Conservation (phyloP, 768 basidiomycete genomes). For the Hygrophorus russula region DNA sequence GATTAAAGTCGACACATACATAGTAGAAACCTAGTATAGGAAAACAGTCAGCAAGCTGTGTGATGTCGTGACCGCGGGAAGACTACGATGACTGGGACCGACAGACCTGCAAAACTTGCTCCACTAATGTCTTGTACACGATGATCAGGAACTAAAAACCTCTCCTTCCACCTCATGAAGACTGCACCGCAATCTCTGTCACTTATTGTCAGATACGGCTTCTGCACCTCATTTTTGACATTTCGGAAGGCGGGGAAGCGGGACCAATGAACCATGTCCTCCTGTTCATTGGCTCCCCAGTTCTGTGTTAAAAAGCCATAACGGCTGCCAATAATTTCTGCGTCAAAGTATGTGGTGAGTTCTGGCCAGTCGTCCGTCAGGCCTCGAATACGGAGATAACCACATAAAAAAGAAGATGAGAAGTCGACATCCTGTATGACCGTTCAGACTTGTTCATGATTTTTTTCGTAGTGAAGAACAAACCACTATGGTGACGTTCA, state of each 20-base stretch:
- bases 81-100: background rate
- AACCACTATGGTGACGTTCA: constrained; percentile 85
- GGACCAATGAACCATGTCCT: constrained; percentile 91
- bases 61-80: background rate
- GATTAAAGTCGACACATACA: constrained; percentile 87
- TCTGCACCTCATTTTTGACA: constrained; percentile 67
- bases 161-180: constrained; percentile 97
- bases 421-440: constrained; percentile 75
- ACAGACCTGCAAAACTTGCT: constrained; percentile 86
- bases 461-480: constrained; percentile 23
- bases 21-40: constrained; percentile 76
- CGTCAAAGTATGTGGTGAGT: constrained; percentile 93
- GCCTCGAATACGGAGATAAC: constrained; percentile 87
- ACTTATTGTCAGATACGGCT: constrained; percentile 67
- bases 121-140: constrained; percentile 89
- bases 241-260: constrained; percentile 86
- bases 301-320: constrained; percentile 87
- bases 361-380: constrained; percentile 93
- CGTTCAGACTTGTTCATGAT: constrained; percentile 4
- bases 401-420: constrained; percentile 72
- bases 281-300: constrained; percentile 85
- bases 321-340: constrained; percentile 86
- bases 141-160: constrained; percentile 92
- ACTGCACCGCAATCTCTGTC: constrained; percentile 72
- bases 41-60: constrained; percentile 11